Evolutionary conservation across 768 basidiomycete genomes (phyloP), one percentile per base, ranked within the genome.

Genomic region (Pulveroboletus frians): DNA sequence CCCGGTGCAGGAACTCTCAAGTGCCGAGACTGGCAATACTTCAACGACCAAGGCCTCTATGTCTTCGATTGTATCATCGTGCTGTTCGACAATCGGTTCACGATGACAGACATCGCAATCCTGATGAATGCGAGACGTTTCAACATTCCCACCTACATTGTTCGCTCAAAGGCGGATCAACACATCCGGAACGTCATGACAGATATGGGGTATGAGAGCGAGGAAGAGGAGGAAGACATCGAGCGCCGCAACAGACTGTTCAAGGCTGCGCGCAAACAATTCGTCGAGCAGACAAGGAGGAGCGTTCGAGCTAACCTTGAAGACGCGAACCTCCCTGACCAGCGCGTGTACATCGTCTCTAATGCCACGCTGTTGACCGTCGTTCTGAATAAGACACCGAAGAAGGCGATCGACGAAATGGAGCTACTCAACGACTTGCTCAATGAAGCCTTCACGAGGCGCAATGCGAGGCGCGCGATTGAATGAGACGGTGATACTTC

Each of bases 261-360:
- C 41, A 38, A 43, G 23, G 39, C 37, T 1, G 59, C 59, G 14
- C 52, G 59, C 4, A 43, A 47, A 40, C 50, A 49, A 1, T 60
- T 61, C 40, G 40, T 60, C 26, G 50, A 60, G 11, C 15, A 23
- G 21, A 60, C 59, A 17, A 36, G 55, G 29, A 44, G 43, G 9
- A 63, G 43, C 20, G 59, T 67, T 2, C 37, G 50, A 32, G 8
- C 13, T 1, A 59, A 59, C 46, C 31, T 67, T 34, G 34, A 55
- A n/a, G 52, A 58, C 1, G 65, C 61, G 0, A 59, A 58, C 32
- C 49, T 67, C 10, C 45, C 63, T 3, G 39, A 61, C 36, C 59
- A 61, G 47, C 58, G 54, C 5, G 65, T 67, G 6, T 67, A 67
- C 32, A 59, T 67, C 21, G 47, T 65, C 14, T 65, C 63, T 31